phyloP scores from a whole-genome alignment of 352 stramenopile genomes.

The Globisporangium uncinulatum region DNA sequence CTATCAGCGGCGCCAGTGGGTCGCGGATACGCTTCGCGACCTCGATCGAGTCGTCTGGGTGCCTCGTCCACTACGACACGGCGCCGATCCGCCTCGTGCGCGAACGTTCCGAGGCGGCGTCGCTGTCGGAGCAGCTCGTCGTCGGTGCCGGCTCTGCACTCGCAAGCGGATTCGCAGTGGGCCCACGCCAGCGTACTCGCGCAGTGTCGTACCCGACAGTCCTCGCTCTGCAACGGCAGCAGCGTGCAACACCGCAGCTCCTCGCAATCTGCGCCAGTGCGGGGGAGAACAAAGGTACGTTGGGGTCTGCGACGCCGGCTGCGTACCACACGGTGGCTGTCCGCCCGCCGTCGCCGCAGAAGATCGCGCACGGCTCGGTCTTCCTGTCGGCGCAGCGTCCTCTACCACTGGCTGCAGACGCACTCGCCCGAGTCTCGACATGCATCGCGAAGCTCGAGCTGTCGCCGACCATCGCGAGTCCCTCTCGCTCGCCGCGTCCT shows the following conservation, averaged over 20 bases:
- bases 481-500: not conserved
- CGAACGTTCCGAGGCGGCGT: slow-evolving; percentile 12
- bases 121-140: slow-evolving; percentile 12
- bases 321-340: slow-evolving; percentile 20
- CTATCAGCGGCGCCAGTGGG: slow-evolving; percentile 23
- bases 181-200: slow-evolving; percentile 15
- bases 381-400: slow-evolving; percentile 17
- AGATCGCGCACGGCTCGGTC: slow-evolving; percentile 25
- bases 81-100: slow-evolving; percentile 10
- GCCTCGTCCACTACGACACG: slow-evolving; percentile 8
- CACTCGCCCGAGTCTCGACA: not conserved
- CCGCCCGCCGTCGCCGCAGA: slow-evolving; percentile 24
- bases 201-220: slow-evolving; percentile 26
- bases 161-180: not conserved
- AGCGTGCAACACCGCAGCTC: slow-evolving; percentile 3
- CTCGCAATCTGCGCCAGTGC: slow-evolving; percentile 9
- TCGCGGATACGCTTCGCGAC: slow-evolving; percentile 54
- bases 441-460: not conserved
- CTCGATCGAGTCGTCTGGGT: slow-evolving; percentile 12
- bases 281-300: slow-evolving; percentile 7
- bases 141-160: not conserved
- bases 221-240: slow-evolving; percentile 6
- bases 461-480: not conserved
- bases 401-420: not conserved
- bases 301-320: not conserved